These are phyloP conservation scores for Cadophora gregata DNA, from an alignment of 2,329 filamentous ascomycete species.

Conservation along the genomic window DNA sequence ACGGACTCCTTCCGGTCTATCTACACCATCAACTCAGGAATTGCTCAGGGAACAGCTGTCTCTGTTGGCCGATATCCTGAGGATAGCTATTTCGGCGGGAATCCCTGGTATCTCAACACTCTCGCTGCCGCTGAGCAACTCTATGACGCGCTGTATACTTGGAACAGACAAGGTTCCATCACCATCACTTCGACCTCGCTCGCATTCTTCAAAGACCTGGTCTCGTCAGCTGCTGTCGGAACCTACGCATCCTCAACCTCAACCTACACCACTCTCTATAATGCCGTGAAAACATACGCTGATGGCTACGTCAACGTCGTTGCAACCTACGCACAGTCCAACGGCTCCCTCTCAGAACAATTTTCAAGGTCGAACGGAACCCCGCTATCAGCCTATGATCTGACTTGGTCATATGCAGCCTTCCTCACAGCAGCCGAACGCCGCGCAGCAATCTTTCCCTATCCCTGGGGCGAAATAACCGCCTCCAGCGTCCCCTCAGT, in stretches of 20 bases:
- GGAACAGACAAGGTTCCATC: slow-evolving; percentile 67
- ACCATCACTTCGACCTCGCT: slow-evolving; percentile 69
- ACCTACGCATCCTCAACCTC: slow-evolving; percentile 66
- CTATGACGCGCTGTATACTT: slow-evolving; percentile 77
- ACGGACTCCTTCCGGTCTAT: slow-evolving; percentile 76
- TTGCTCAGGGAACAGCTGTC: slow-evolving; percentile 62
- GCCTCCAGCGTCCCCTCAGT: slow-evolving; percentile 55
- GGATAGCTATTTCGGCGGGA: slow-evolving; percentile 77
- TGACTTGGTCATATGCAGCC: slow-evolving; percentile 77
- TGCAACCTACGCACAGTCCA: slow-evolving; percentile 56
- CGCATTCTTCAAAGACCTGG: slow-evolving; percentile 73
- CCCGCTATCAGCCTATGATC: slow-evolving; percentile 67
- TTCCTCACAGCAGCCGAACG: slow-evolving; percentile 68
- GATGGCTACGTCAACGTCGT: slow-evolving; percentile 60
- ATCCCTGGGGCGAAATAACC: slow-evolving; percentile 58
- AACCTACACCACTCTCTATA: slow-evolving; percentile 67
- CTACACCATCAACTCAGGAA: slow-evolving; percentile 73
- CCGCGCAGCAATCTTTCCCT: slow-evolving; percentile 59
- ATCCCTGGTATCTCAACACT: slow-evolving; percentile 82
- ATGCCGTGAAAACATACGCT: slow-evolving; percentile 67
- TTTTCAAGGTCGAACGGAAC: slow-evolving; percentile 59
- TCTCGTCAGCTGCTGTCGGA: slow-evolving; percentile 62
- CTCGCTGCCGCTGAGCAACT: slow-evolving; percentile 81
- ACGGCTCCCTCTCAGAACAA: slow-evolving; percentile 73
- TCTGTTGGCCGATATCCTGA: slow-evolving; percentile 72